Conservation (phyloP, 495 filamentous ascomycete species). For the Aspergillus steynii region DNA sequence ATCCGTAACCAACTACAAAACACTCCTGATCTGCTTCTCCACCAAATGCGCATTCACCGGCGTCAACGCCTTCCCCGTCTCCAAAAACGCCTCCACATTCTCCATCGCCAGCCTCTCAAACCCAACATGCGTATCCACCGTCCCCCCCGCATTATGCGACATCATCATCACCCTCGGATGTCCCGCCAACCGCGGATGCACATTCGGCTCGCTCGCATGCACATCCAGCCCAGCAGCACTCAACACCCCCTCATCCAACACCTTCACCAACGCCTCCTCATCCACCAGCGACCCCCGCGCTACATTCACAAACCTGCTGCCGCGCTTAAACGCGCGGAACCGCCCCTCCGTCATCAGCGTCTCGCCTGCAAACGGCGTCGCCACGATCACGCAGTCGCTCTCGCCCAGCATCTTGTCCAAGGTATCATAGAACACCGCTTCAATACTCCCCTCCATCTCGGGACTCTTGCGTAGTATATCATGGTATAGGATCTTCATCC, state of each 20-base stretch:
- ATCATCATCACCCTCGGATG: conserved; percentile 62
- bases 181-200: conserved; percentile 47
- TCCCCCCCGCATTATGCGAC: conserved; percentile 71
- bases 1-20: conserved; percentile 12
- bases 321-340: conserved; percentile 55
- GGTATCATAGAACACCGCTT: conserved; percentile 50
- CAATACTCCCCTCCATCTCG: conserved; percentile 24
- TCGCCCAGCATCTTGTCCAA: conserved; percentile 55
- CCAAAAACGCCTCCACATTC: conserved; percentile 64
- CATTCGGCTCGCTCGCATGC: conserved; percentile 54
- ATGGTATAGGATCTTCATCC: conserved; percentile 69
- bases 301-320: conserved; percentile 68
- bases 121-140: conserved; percentile 67
- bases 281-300: conserved; percentile 71
- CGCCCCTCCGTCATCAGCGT: conserved; percentile 53
- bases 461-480: conserved; percentile 60
- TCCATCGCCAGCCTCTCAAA: conserved; percentile 74
- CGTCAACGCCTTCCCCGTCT: conserved; percentile 56
- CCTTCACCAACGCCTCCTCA: conserved; percentile 65
- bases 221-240: conserved; percentile 67
- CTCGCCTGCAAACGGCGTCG: conserved; percentile 62
- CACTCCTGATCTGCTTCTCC: conserved; percentile 13
- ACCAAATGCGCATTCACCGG: conserved; percentile 64
- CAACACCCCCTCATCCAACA: conserved; percentile 56
- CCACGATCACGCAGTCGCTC: conserved; percentile 67